Base-by-base conservation (phyloP, 495 filamentous ascomycete genomes). In the Penicillium coffeae region DNA sequence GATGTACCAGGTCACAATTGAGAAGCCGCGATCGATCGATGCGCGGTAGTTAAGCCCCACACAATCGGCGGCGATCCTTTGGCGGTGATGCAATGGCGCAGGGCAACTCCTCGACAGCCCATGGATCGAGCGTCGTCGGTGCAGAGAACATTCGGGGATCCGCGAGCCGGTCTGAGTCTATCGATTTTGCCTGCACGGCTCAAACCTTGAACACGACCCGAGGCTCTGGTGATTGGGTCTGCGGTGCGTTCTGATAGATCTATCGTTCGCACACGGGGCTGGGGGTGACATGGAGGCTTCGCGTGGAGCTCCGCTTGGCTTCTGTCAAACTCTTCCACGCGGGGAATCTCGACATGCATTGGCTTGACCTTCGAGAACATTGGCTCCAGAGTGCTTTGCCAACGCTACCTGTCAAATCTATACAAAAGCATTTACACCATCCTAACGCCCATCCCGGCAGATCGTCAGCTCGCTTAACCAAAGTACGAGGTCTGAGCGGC, bases 81-180 rank as follows among this genome's bases (percentile, higher is more conserved):
- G 15, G 3, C 48, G 22, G 44, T 62, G 59, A 62, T 62, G 59
- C 53, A 59, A 62, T 50, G n/a, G 48, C 39, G 51, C 52, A 56
- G 56, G 25, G 5, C 4, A 4, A 30, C 25, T 30, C n/a, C n/a
- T n/a, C n/a, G 18, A 34, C 20, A 41, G 14, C 32, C 14, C 42
- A 18, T 38, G 45, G 48, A 50, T 49, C 53, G 47, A 25, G 21
- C 35, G 21, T 38, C 7, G 21, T 48, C 55, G 20, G 25, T 32
- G 41, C 21, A 40, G 43, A 51, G 43, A 51, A 52, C 38, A 30
- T 54, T 56, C 56, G 45, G 21, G 39, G 59, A 62, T 54, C 56
- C 18, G 42, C 56, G 32, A 35, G 32, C 16, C 21, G 12, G 21
- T 45, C 47, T 21, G 48, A 48, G 54, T 54, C 58, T 62, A 58